Conservation (phyloP, 257 asterid species). For the Handroanthus guayacan region DNA sequence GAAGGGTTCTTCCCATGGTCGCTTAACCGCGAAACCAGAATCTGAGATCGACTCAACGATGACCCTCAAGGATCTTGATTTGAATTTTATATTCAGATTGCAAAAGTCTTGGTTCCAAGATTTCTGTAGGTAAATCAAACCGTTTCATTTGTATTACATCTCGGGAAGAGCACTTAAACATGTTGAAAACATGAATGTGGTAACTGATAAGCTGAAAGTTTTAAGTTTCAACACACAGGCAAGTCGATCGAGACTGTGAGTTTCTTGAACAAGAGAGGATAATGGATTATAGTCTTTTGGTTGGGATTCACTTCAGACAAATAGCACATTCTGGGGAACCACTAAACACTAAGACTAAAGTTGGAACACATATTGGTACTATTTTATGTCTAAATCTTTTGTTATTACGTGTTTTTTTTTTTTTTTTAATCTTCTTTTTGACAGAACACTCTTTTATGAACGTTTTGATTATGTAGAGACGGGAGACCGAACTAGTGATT, state of each 20-base stretch:
- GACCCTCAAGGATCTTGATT: constrained; percentile 94
- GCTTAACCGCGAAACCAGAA: constrained; percentile 68
- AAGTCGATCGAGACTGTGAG: constrained; percentile 87
- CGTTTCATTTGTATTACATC: constrained; percentile 8
- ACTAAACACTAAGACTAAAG: constrained; percentile 39
- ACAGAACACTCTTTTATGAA: background rate
- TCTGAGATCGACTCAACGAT: constrained; percentile 79
- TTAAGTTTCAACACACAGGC: constrained; percentile 55
- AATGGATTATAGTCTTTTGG: constrained; percentile 93
- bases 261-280: constrained; percentile 94
- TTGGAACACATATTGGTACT: constrained; percentile 47
- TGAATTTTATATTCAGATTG: constrained; percentile 78
- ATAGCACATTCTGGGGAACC: constrained; percentile 71
- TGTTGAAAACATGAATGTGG: too few species aligned
- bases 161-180: too few species aligned
- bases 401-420: background rate
- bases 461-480: constrained; percentile 40
- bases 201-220: too few species aligned
- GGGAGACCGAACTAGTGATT: constrained; percentile 42
- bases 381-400: background rate
- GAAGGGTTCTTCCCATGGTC: constrained; percentile 96
- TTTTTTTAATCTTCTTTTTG: background rate
- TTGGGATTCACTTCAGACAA: constrained; percentile 85
- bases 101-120: constrained; percentile 76
- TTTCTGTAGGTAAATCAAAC: constrained; percentile 64